Evolutionary conservation across 495 filamentous ascomycete species (phyloP).

Genomic region (Acidomyces sp.): DNA sequence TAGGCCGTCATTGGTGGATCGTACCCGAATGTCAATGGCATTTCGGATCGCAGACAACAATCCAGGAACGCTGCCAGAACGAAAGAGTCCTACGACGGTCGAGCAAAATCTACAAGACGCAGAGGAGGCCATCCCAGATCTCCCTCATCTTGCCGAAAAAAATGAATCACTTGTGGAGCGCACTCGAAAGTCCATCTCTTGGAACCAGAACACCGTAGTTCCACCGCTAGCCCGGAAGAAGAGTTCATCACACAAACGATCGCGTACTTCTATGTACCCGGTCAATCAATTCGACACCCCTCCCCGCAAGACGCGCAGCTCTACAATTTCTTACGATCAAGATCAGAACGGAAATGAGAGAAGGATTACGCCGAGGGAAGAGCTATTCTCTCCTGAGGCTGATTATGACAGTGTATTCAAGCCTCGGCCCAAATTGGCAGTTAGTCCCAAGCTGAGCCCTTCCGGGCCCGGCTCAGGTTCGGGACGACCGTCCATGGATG

Average conservation of each 20-base stretch:
- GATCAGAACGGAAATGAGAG: conserved; percentile 17
- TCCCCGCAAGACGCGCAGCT: conserved; percentile 23
- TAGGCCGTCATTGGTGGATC: conserved; percentile 31
- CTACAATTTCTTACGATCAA: conserved; percentile 9
- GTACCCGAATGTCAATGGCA: conserved; percentile 34
- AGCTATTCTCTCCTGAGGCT: conserved; percentile 51
- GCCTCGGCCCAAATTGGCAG: conserved; percentile 64
- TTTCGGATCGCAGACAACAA: conserved; percentile 13
- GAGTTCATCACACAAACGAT: conserved; percentile 32
- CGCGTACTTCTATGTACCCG: conserved; percentile 35
- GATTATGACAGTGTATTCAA: conserved; percentile 80
- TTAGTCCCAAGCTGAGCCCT: conserved; percentile 48
- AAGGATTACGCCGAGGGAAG: conserved; percentile 41
- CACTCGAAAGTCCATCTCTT: conserved; percentile 71
- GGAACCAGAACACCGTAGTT: conserved; percentile 31
- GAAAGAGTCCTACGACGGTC: background rate
- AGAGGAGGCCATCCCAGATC: background rate
- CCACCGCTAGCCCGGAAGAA: conserved; percentile 10
- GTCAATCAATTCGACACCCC: conserved; percentile 51
- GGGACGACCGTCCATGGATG: too few species aligned
- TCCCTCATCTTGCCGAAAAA: background rate
- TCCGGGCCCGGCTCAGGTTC: too few species aligned
- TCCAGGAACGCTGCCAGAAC: conserved; percentile 6
- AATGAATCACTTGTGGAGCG: conserved; percentile 45
- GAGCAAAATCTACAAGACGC: background rate